phyloP scores from a whole-genome alignment of 2,329 filamentous ascomycete species.

The Monilinia vaccinii-corymbosi region DNA sequence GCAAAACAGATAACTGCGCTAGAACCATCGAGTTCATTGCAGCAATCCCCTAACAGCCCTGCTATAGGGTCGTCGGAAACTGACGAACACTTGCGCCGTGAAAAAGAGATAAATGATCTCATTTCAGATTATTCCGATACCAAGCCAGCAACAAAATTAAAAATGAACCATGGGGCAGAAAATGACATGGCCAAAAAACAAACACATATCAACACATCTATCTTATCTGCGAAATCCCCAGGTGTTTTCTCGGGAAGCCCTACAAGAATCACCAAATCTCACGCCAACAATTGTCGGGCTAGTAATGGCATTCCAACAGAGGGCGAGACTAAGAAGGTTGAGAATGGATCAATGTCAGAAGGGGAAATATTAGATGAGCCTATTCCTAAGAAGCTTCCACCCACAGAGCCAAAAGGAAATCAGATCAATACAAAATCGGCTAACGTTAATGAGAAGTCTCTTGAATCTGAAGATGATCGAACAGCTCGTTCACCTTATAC shows the following conservation, averaged over 20 bases:
- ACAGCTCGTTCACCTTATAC: slow-evolving; percentile 8
- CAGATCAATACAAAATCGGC: slow-evolving; percentile 10
- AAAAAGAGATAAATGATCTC: slow-evolving; percentile 22
- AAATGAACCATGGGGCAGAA: slow-evolving; percentile 13
- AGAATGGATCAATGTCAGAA: slow-evolving; percentile 21
- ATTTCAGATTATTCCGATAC: slow-evolving; percentile 23
- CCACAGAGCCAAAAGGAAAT: slow-evolving; percentile 17
- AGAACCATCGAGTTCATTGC: slow-evolving; percentile 16
- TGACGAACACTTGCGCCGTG: slow-evolving; percentile 15
- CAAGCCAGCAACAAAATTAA: slow-evolving; percentile 15
- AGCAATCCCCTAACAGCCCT: slow-evolving; percentile 16
- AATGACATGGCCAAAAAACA: neutral
- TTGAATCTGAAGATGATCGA: slow-evolving; percentile 14
- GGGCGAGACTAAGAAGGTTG: slow-evolving; percentile 13
- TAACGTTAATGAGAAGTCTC: slow-evolving; percentile 16
- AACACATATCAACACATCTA: neutral
- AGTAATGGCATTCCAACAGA: slow-evolving; percentile 11
- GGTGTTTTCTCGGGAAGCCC: slow-evolving; percentile 20
- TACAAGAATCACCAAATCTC: slow-evolving; percentile 13
- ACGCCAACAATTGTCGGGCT: slow-evolving; percentile 11
- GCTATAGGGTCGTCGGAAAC: neutral
- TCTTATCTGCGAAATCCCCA: slow-evolving; percentile 15
- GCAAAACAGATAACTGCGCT: slow-evolving; percentile 3
- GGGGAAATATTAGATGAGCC: slow-evolving; percentile 30
- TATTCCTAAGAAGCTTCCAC: slow-evolving; percentile 12